Evolutionary conservation across 202 grass and related monocot genomes (phyloP).

Genomic region (Saccharum hybrid): DNA sequence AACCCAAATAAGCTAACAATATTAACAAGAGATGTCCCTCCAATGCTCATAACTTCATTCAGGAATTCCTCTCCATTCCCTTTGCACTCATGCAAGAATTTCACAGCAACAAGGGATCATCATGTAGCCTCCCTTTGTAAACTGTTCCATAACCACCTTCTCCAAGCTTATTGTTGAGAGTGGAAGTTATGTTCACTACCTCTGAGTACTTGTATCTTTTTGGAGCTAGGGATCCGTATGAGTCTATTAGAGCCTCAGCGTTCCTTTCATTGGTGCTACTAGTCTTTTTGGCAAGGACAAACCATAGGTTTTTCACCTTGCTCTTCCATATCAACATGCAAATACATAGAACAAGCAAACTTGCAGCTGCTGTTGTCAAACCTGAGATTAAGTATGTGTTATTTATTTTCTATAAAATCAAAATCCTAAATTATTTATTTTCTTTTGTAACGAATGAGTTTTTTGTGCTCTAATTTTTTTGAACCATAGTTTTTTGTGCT

Average conservation of each 20-base stretch:
- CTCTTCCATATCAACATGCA: too few species aligned
- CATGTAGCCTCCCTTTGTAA: constrained; percentile 51
- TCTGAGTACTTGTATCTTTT: constrained; percentile 61
- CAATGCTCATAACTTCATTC: constrained; percentile 74
- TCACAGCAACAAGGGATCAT: constrained; percentile 53
- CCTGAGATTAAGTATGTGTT: too few species aligned
- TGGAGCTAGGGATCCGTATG: constrained; percentile 50
- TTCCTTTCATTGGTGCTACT: constrained; percentile 13
- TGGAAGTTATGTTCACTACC: constrained; percentile 51
- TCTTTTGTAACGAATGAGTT: too few species aligned
- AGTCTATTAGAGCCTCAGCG: constrained; percentile 39
- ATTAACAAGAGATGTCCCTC: constrained; percentile 74
- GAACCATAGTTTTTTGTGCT: too few species aligned
- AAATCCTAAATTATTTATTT: too few species aligned
- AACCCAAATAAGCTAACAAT: constrained; percentile 65
- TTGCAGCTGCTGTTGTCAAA: too few species aligned
- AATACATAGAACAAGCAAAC: too few species aligned
- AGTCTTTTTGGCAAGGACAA: too few species aligned
- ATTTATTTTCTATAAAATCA: too few species aligned
- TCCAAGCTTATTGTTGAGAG: constrained; percentile 48
- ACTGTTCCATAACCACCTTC: constrained; percentile 64
- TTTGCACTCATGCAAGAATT: constrained; percentile 58
- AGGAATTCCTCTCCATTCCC: constrained; percentile 53
- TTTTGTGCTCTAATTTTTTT: too few species aligned
- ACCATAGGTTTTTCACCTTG: too few species aligned